Evolutionary conservation across 768 basidiomycete genomes (phyloP), one percentile per base, ranked within the genome.

Genomic region (Leccinum broughii): DNA sequence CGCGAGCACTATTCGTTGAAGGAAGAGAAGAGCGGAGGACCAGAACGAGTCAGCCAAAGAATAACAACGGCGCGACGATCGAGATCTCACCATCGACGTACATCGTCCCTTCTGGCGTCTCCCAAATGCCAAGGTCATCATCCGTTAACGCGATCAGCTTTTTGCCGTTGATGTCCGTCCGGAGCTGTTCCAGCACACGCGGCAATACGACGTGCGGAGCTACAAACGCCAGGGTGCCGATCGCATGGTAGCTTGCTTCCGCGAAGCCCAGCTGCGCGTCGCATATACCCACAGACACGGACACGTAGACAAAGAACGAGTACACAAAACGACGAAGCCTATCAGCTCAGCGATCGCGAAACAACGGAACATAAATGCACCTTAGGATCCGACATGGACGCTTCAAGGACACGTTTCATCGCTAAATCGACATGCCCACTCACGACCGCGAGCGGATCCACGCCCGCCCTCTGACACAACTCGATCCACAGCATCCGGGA

Each of bases 41-140:
- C 20, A 49, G 24, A 49, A 11, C 14, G 22, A 2, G 13, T 51
- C 28, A 34, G 34, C 14, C 13, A n/a, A 39, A 41, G 39, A 17
- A 41, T 41, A 41, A 41, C 39, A 1, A 28, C 6, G 41, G 10
- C 39, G 14, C 22, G 22, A 55, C 15, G 34, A 49, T 49, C 48
- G 6, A 26, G 17, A 15, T 11, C 11, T 35, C 58, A 92, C 93
- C 91, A 72, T 97, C 92, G 41, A 92, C 80, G 61, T 82, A 98
- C 0, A 85, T 78, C 7, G 82, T 86, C n/a, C 89, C 96, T 54
- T 88, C 86, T 0, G 92, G 90, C 1, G 94, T 94, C 3, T 78
- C 77, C 93, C 92, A 98, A 13, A 97, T 87, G 5, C 86, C 91
- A 17, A 93, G 70, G 50, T 97, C 95, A 7, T 82, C 78, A 11